phyloP scores from a whole-genome alignment of 345 rosid species.

The Pistacia vera region DNA sequence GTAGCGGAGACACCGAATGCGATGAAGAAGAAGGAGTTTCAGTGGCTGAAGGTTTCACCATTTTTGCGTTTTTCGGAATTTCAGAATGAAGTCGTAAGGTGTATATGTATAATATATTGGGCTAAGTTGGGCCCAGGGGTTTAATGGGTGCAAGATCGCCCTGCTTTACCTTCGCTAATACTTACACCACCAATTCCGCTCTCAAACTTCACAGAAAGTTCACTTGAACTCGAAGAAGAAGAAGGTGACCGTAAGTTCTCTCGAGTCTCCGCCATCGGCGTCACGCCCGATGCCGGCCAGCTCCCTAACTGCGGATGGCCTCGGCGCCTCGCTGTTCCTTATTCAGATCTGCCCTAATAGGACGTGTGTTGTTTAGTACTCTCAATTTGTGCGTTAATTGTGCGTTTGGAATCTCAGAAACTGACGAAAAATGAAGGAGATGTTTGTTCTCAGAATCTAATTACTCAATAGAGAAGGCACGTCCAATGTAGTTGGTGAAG shows the following conservation, averaged over 20 bases:
- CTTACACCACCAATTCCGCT: slow-evolving; percentile 40
- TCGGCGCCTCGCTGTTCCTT: slow-evolving; percentile 19
- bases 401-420: slow-evolving; percentile 37
- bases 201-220: slow-evolving; percentile 39
- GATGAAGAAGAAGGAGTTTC: background rate
- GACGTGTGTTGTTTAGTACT: background rate
- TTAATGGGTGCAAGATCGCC: too few species aligned
- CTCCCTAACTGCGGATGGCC: background rate
- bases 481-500: slow-evolving; percentile 24
- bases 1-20: too few species aligned
- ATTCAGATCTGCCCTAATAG: slow-evolving; percentile 45
- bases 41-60: background rate
- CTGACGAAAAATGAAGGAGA: background rate
- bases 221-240: slow-evolving; percentile 43
- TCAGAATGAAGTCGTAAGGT: background rate
- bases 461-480: background rate
- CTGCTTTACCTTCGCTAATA: slow-evolving; percentile 28
- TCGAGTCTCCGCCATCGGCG: slow-evolving; percentile 51
- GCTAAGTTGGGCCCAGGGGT: background rate
- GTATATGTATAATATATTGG: background rate
- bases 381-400: slow-evolving; percentile 10
- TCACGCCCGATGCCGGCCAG: slow-evolving; percentile 19
- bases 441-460: background rate
- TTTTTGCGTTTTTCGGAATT: background rate
- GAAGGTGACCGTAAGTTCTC: slow-evolving; percentile 39